Evolutionary conservation across 2,329 filamentous ascomycete genomes (phyloP), one percentile per base, ranked within the genome.

Genomic region (Orbilia brochopaga): DNA sequence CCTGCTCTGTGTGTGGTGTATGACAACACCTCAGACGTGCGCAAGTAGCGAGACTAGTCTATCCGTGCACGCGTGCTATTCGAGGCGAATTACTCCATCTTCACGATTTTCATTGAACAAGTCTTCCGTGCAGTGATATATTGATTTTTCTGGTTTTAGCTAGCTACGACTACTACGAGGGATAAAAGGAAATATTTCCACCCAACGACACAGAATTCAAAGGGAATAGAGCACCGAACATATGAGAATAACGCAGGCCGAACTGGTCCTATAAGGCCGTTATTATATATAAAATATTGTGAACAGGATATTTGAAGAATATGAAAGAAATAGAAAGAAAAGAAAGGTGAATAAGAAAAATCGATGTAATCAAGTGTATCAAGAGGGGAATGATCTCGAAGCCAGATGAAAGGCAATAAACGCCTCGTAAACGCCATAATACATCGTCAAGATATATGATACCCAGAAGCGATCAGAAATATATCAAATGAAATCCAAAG

Each of bases 391-490:
- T 35, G 50, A 11, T 44, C 51, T 52, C 46, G 57, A 62, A 48
- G 19, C 23, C 11, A 51, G 19, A 51, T n/a, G n/a, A 51, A 7
- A 51, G 11, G 19, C 58, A 21, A 24, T 21, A 13, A 37, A 70
- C 66, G 59, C 66, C 66, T 60, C 19, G 46, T 46, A 70, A n/a
- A 70, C 66, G 57, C 66, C 66, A 64, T 42, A 15, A 42, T 64
- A 70, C 66, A 70, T 70, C 66, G 48, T 70, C 66, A 70, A 70
- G 66, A 70, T 70, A 70, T 70, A 63, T 70, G 55, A 63, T 58
- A 19, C 50, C 58, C 59, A 42, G 53, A 35, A 63, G 50, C 19
- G 46, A 51, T 51, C 3, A 32, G 27, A 27, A 51, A 23, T 10
- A 23, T 21, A 5, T 51, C 5, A 23, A 21, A 42, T 13, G 15